Evolutionary conservation across 352 stramenopile species (phyloP), one percentile per base, ranked within the genome.

Genomic region (Blastocystis sp.): DNA sequence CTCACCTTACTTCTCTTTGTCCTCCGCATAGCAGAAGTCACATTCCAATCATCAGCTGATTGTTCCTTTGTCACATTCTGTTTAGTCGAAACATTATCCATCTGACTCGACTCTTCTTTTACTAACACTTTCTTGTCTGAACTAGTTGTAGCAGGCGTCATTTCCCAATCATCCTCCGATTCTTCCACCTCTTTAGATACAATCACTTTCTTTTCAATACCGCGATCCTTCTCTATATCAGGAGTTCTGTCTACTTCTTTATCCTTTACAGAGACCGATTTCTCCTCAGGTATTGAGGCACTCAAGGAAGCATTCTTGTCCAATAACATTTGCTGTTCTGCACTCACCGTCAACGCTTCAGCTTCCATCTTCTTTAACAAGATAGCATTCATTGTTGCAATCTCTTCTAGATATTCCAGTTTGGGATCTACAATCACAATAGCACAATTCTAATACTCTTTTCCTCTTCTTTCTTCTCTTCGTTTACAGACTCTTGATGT

Each of bases 351-450:
- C 27, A 61, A 32, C 54, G 54, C 54, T 32, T 61, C 54, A 32
- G 54, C 24, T 24, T 69, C 59, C 59, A 43, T 69, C 37, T 61
- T 61, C 19, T 12, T n/a, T 12, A 61, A 54, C 35, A 77, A 29
- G 5, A 57, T 77, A 32, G 21, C 65, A 77, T 77, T 77, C 27
- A 77, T 57, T 49, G n/a, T 16, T 54, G 65, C 65, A 54, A 77
- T 77, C 35, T 77, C n/a, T 16, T 77, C 65, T 24, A 77, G 32
- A 49, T 46, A 46, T 6, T 37, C 65, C 5, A 77, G 32, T 27
- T 7, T 35, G 1, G 24, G 27, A n/a, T 29, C 65, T 77, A 77
- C 12, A 54, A 39, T 29, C 14, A 51, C 19, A 54, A 56, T 6
- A 49, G 52, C 49, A 2, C 32, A 77, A 24, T 54, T 29, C 29